A percentile compares a stretch with the other conserved stretches of the same genome.
Conservation (phyloP, 1,284 basidiomycete species). For the Polyporus tsugae region DNA sequence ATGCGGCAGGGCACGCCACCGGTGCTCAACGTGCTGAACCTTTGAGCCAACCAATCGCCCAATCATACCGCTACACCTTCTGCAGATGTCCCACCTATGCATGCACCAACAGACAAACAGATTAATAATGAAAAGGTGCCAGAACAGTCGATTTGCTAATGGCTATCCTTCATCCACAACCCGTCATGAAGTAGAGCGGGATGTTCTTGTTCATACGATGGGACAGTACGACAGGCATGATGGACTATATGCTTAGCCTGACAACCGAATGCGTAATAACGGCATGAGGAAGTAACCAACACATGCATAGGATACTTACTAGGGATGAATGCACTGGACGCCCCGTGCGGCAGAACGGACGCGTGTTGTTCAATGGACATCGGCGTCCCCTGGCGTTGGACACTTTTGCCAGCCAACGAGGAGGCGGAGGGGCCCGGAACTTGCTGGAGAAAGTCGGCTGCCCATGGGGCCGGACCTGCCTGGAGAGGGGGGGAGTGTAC, state of each 20-base stretch:
- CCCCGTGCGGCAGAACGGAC: conserved; percentile 15
- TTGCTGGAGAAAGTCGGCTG: conserved; percentile 63
- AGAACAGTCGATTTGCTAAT: background rate
- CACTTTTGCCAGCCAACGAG: conserved; percentile 4
- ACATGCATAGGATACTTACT: conserved; percentile 16
- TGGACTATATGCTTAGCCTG: background rate
- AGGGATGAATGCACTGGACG: conserved; percentile 18
- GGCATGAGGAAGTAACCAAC: background rate
- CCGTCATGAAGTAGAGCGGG: background rate
- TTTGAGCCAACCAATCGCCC: background rate
- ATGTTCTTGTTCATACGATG: background rate
- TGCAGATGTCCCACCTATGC: background rate
- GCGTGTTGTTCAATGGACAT: conserved; percentile 23
- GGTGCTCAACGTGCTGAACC: background rate
- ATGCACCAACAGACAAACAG: background rate
- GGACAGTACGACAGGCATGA: background rate
- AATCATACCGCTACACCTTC: background rate
- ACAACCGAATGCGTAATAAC: background rate
- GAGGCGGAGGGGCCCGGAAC: conserved; percentile 15
- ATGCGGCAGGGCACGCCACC: background rate
- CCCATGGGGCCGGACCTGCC: conserved; percentile 55
- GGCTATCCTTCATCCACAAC: background rate
- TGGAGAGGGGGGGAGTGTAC: conserved; percentile 26
- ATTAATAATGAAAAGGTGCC: background rate
- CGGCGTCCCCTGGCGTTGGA: conserved; percentile 20